Evolutionary conservation across 1,284 basidiomycete species (phyloP).

Genomic region (Calocybe gambosa): DNA sequence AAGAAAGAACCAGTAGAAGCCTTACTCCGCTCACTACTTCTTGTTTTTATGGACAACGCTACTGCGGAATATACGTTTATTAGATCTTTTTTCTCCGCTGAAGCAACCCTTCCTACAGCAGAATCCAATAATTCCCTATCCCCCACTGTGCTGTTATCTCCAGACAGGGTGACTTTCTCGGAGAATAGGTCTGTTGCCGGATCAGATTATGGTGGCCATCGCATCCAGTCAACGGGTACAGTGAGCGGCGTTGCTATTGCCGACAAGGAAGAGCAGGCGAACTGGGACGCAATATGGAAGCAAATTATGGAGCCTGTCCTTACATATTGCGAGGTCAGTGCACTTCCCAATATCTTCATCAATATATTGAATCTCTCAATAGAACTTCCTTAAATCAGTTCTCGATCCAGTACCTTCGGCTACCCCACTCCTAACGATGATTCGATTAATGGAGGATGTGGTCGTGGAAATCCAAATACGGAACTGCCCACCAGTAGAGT

Average conservation of each 20-base stretch:
- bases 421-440: constrained; percentile 79
- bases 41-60: constrained; percentile 92
- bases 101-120: constrained; percentile 23
- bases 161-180: constrained; percentile 28
- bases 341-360: background rate
- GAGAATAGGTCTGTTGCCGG: constrained; percentile 33
- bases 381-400: constrained; percentile 64
- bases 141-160: constrained; percentile 29
- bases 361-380: constrained; percentile 1
- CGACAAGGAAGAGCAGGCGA: constrained; percentile 54
- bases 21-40: constrained; percentile 74
- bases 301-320: constrained; percentile 86
- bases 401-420: constrained; percentile 69
- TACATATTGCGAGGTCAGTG: constrained; percentile 68
- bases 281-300: constrained; percentile 73
- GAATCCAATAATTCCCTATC: constrained; percentile 35
- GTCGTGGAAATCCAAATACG: constrained; percentile 69
- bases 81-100: constrained; percentile 67
- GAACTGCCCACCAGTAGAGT: constrained; percentile 71
- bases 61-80: constrained; percentile 88
- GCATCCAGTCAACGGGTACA: constrained; percentile 20
- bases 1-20: constrained; percentile 84
- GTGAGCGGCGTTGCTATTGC: constrained; percentile 23
- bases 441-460: constrained; percentile 79
- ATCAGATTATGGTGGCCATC: constrained; percentile 36